Conservation (phyloP, 2,329 filamentous ascomycete species). For the Aspergillus sp. region DNA sequence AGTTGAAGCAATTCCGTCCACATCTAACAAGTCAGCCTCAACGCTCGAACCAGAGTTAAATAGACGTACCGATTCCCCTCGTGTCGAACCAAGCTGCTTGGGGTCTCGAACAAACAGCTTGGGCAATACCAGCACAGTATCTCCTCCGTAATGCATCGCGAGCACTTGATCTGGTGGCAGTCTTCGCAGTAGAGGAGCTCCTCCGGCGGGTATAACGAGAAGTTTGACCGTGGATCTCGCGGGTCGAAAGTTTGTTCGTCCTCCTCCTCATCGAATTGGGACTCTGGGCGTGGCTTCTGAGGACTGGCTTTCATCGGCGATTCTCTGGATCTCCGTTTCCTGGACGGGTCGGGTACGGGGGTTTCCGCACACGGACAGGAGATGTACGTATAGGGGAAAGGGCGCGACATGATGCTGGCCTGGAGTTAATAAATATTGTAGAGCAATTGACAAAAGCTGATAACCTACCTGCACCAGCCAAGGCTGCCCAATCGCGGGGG, state of each 20-base stretch:
- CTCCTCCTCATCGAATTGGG: slow-evolving; percentile 55
- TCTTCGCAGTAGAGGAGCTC: slow-evolving; percentile 96
- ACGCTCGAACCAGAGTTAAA: neutral
- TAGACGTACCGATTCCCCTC: slow-evolving; percentile 83
- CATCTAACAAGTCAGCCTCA: slow-evolving; percentile 57
- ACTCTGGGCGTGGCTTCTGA: slow-evolving; percentile 22
- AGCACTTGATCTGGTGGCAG: slow-evolving; percentile 93
- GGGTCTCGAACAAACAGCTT: slow-evolving; percentile 92
- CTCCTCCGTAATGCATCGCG: slow-evolving; percentile 87
- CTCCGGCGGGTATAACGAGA: slow-evolving; percentile 88
- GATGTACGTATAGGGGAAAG: slow-evolving; percentile 65
- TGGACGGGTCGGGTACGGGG: slow-evolving; percentile 39
- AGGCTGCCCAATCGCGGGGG: neutral
- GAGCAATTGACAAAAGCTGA: neutral
- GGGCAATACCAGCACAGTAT: slow-evolving; percentile 95
- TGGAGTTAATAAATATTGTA: neutral
- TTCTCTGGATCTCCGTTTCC: slow-evolving; percentile 39
- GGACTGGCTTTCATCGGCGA: slow-evolving; percentile 33
- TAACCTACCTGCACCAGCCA: neutral
- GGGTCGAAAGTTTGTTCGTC: slow-evolving; percentile 85
- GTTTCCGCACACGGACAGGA: slow-evolving; percentile 62
- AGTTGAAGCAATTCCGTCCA: slow-evolving; percentile 92
- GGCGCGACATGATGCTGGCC: slow-evolving; percentile 52
- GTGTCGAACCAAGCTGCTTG: slow-evolving; percentile 85
- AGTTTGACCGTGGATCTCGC: slow-evolving; percentile 78